Evolutionary conservation across 2,329 filamentous ascomycete species (phyloP).

Genomic region (Saccharata proteae): DNA sequence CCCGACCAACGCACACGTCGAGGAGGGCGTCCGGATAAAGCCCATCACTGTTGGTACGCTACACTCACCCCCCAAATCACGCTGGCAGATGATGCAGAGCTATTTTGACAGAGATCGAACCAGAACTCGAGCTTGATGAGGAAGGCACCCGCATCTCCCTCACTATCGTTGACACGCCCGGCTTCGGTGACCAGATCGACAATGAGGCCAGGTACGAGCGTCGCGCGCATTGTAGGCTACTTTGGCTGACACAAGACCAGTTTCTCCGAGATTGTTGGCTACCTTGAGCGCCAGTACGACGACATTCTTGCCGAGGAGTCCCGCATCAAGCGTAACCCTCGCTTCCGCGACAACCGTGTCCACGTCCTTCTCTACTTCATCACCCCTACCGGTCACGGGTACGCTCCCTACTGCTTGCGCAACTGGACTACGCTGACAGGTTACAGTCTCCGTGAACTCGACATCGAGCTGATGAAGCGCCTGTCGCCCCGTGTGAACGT

Average conservation of each 20-base stretch:
- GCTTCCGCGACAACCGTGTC: slow-evolving; percentile 98
- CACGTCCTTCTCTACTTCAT: slow-evolving; percentile 99
- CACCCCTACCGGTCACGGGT: slow-evolving; percentile 93
- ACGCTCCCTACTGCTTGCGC: slow-evolving; percentile 13
- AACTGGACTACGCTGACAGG: slow-evolving; percentile 4
- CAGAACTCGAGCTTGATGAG: slow-evolving; percentile 91
- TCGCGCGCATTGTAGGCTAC: neutral
- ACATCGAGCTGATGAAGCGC: slow-evolving; percentile 99
- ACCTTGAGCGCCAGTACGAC: slow-evolving; percentile 98
- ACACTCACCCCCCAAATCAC: too few species aligned
- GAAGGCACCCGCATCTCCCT: slow-evolving; percentile 96
- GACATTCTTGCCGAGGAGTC: slow-evolving; percentile 98
- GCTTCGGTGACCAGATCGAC: slow-evolving; percentile 97
- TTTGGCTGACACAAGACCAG: slow-evolving; percentile 33
- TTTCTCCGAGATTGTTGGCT: slow-evolving; percentile 95
- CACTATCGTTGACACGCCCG: slow-evolving; percentile 96
- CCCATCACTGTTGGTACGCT: slow-evolving; percentile 89
- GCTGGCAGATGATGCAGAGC: slow-evolving; percentile 14
- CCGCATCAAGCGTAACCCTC: slow-evolving; percentile 99
- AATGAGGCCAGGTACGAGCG: slow-evolving; percentile 79
- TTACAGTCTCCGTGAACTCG: slow-evolving; percentile 82
- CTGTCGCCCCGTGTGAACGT: slow-evolving; percentile 97
- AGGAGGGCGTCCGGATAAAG: slow-evolving; percentile 98
- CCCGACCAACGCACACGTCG: slow-evolving; percentile 72
- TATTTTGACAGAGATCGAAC: too few species aligned